Evolutionary conservation across 148 eudicot species (phyloP), one percentile per base, ranked within the genome.

Genomic region (Suaeda aralocaspica): DNA sequence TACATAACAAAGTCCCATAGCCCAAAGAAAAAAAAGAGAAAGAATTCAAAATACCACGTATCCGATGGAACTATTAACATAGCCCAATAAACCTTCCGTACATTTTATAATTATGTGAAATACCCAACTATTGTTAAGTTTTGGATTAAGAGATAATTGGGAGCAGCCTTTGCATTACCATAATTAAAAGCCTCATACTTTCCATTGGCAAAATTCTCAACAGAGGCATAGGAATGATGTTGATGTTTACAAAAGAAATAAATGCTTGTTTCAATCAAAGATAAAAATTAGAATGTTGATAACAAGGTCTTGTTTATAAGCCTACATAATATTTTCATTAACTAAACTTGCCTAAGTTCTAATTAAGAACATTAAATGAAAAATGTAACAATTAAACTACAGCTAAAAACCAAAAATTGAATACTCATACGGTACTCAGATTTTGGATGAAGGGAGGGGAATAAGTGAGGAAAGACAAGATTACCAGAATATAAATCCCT

Each of bases 401-500:
- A 29, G 18, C 42, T 26, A 60, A 26, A 45, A 16, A 8, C 1
- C 19, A 21, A 19, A 14, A 55, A 59, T 5, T 12, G 15, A 77
- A 48, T 45, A 33, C 19, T 39, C 48, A 62, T n/a, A 31, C 30
- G 39, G 46, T 39, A 62, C 34, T 45, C 41, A 59, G 52, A 21
- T 33, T 68, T 68, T 55, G 11, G 34, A 16, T 44, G 63, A 15
- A 69, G 49, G 58, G 51, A 57, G n/a, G 15, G 57, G 15, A 26
- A 16, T 65, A 29, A 67, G 58, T 50, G 61, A 73, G 57, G 13
- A 59, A 67, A 72, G 77, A 29, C 45, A 34, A 66, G 26, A 69
- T 78, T 92, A 92, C 97, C 92, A 92, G 84, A 73, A 89, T 84
- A 75, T 92, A 92, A 59, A 86, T 81, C 78, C 97, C 97, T 68